Conservation (phyloP, 768 basidiomycete genomes). For the Mycena chlorophos region DNA sequence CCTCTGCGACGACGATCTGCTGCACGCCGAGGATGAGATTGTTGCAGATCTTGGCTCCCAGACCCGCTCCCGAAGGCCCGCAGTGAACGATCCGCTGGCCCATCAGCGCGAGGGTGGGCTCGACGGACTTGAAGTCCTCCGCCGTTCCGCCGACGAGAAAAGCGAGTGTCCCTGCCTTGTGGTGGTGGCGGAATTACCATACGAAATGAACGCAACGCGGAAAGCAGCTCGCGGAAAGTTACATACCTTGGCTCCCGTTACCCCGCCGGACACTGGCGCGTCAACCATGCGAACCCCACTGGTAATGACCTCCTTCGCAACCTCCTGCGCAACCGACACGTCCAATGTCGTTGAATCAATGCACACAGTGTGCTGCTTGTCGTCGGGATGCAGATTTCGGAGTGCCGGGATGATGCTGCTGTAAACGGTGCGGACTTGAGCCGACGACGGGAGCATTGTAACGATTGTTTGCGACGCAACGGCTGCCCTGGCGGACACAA, state of each 20-base stretch:
- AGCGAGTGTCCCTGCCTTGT: constrained; percentile 81
- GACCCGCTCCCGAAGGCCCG: constrained; percentile 76
- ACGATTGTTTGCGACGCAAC: constrained; percentile 64
- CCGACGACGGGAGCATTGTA: constrained; percentile 92
- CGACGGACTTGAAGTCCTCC: constrained; percentile 54
- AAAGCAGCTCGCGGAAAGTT: no score
- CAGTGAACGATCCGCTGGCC: constrained; percentile 82
- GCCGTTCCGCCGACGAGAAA: constrained; percentile 88
- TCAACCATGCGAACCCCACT: constrained; percentile 80
- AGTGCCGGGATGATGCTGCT: constrained; percentile 70
- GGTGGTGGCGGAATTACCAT: no score
- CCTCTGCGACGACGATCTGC: constrained; percentile 85
- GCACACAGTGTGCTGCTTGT: constrained; percentile 52
- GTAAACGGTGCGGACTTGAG: constrained; percentile 82
- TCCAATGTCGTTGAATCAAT: constrained; percentile 94
- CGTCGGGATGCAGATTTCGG: constrained; percentile 42
- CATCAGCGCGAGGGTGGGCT: constrained; percentile 69
- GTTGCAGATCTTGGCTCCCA: constrained; percentile 91
- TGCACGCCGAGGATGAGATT: constrained; percentile 78
- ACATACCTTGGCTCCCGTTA: constrained; percentile 85
- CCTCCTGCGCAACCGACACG: constrained; percentile 66
- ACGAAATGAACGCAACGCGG: no score
- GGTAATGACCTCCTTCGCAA: constrained; percentile 53
- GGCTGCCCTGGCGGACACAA: constrained; percentile 52
- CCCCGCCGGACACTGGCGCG: constrained; percentile 93